These are phyloP conservation scores for Aspergillus calidoustus DNA, from an alignment of 2,329 filamentous ascomycete genomes.

Conservation along the genomic window DNA sequence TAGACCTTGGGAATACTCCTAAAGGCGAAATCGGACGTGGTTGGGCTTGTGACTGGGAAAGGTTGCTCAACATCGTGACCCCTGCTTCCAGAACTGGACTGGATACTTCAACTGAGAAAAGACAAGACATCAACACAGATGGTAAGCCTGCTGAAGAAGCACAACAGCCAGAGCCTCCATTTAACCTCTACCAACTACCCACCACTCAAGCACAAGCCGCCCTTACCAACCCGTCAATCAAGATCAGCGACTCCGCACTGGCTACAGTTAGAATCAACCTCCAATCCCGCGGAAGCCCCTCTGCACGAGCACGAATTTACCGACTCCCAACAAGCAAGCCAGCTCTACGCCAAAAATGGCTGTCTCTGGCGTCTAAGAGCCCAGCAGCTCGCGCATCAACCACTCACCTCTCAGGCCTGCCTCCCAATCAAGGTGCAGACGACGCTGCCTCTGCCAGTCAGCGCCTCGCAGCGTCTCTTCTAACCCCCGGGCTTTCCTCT, in stretches of 20 bases:
- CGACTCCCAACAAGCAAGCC: slow-evolving; percentile 67
- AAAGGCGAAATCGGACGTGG: slow-evolving; percentile 84
- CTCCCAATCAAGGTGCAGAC: slow-evolving; percentile 17
- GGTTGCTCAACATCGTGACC: slow-evolving; percentile 55
- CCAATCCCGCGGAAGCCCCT: slow-evolving; percentile 70
- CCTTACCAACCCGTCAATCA: slow-evolving; percentile 27
- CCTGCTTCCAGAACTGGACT: slow-evolving; percentile 8
- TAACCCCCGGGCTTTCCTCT: slow-evolving; percentile 44
- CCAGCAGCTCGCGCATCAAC: background rate
- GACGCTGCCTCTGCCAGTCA: slow-evolving; percentile 25
- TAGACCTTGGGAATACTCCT: slow-evolving; percentile 73
- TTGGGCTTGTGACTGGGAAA: slow-evolving; percentile 82
- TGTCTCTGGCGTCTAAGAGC: slow-evolving; percentile 56
- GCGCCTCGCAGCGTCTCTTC: slow-evolving; percentile 36
- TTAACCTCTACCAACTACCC: slow-evolving; percentile 46
- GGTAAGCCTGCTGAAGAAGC: background rate
- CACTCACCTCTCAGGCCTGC: background rate
- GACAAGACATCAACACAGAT: slow-evolving; percentile 19
- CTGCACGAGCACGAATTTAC: slow-evolving; percentile 79
- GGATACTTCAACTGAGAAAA: slow-evolving; percentile 13
- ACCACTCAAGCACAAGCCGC: slow-evolving; percentile 39
- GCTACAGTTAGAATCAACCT: slow-evolving; percentile 71
- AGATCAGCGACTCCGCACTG: slow-evolving; percentile 41
- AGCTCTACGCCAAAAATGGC: slow-evolving; percentile 72
- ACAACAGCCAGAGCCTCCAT: slow-evolving; percentile 27